Base-by-base conservation (phyloP, 306 rosid genomes). In the Prunus armeniaca region DNA sequence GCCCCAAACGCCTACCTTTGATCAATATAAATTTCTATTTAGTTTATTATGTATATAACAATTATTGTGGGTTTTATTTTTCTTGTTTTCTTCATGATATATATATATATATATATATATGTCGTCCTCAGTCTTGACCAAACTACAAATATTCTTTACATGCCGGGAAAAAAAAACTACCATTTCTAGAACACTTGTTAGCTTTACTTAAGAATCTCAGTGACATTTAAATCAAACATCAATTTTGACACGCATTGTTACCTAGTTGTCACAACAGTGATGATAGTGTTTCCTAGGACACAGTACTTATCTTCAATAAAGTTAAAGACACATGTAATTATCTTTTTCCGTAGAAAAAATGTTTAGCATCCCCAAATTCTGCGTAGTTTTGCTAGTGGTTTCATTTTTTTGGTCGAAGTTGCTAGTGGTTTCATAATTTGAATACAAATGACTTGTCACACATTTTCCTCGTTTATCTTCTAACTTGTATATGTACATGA, bases 1-100 rank as follows among this genome's bases (percentile, higher is more conserved):
- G 18, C 17, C 72, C 68, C 82, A 78, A 76, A 73, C 71, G 60
- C 76, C 49, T 54, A 0, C 64, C 67, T 34, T 22, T 22, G 24
- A 22, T 22, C 3, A 9, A n/a, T 55, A 54, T 54, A 17, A 18
- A 70, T 43, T 50, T 71, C 63, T 71, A 54, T 60, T 45, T 52
- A 71, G 75, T 71, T 52, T 18, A 52, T 52, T 18, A 52, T 52
- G 63, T 32, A 18, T 22, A 38, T 52, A 32, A 32, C 61, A 56
- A 56, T 55, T 72, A 72, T 72, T 54, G 34, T 65, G 64, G 50
- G 27, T 9, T 25, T 71, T 34, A 47, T 56, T 56, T 72, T 45
- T 61, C 43, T 61, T 27, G 0, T 9, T 57, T 41, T 57, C 34
- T 56, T 72, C 76, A 72, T 56, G 76, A n/a, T n/a, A n/a, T n/a